phyloP scores from a whole-genome alignment of 768 basidiomycete species.

The Tremella mesenterica region DNA sequence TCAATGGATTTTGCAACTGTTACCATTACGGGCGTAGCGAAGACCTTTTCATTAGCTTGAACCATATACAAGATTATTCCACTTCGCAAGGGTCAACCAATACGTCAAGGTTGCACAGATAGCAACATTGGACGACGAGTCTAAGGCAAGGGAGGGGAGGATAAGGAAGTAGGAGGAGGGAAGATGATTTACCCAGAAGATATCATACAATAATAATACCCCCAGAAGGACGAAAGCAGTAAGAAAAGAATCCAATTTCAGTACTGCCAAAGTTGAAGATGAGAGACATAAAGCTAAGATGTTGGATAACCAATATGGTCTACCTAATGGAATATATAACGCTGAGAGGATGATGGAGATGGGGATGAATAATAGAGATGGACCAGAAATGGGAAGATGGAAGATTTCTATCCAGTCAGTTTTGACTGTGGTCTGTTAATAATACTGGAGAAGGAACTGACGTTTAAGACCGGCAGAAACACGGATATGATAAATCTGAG shows the following conservation, averaged over 20 bases:
- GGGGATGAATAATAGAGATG: slow-evolving; percentile 37
- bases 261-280: slow-evolving; percentile 65
- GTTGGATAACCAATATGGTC: slow-evolving; percentile 68
- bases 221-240: slow-evolving; percentile 74
- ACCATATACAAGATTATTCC: neutral
- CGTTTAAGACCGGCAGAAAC: slow-evolving; percentile 31
- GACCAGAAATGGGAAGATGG: slow-evolving; percentile 48
- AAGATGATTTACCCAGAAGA: slow-evolving; percentile 58
- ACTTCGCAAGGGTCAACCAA: neutral
- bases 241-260: slow-evolving; percentile 79
- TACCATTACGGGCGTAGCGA: slow-evolving; percentile 56
- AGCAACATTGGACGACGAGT: slow-evolving; percentile 15
- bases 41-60: slow-evolving; percentile 12
- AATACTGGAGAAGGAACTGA: slow-evolving; percentile 15
- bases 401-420: slow-evolving; percentile 35
- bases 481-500: slow-evolving; percentile 30
- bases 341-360: slow-evolving; percentile 53
- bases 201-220: slow-evolving; percentile 84
- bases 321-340: slow-evolving; percentile 58
- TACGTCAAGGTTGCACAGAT: neutral
- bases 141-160: neutral
- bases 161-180: neutral
- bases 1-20: slow-evolving; percentile 83
- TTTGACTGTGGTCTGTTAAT: slow-evolving; percentile 33
- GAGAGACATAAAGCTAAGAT: slow-evolving; percentile 66